Percentiles rank a stretch among this genome's conserved stretches.
Evolutionary conservation across 2,329 filamentous ascomycete genomes (phyloP).

Genomic region (Sclerotinia borealis): DNA sequence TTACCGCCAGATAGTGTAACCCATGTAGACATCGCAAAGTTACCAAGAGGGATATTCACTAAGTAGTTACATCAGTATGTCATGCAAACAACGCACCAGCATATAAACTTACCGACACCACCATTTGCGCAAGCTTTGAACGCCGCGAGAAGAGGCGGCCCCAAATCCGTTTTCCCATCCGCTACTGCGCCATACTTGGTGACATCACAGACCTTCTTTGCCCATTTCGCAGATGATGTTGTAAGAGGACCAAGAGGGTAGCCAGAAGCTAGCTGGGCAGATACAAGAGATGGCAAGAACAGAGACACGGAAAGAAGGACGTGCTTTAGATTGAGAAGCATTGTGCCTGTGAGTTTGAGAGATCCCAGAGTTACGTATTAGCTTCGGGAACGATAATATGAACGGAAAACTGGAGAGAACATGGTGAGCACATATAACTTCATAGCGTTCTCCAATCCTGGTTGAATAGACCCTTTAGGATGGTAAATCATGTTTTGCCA

Average conservation of each 20-base stretch:
- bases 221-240: conserved; percentile 17
- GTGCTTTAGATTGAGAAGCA: background rate
- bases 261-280: conserved; percentile 8
- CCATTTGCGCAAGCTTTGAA: conserved; percentile 39
- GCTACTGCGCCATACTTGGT: conserved; percentile 41
- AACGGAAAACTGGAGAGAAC: background rate
- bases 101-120: conserved; percentile 28
- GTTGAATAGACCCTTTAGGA: background rate
- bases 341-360: background rate
- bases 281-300: conserved; percentile 5
- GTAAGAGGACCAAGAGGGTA: conserved; percentile 22
- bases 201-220: conserved; percentile 36
- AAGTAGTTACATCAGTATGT: background rate
- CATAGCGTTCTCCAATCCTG: background rate
- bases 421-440: background rate
- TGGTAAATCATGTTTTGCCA: background rate
- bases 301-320: background rate
- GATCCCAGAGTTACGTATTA: background rate
- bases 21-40: conserved; percentile 42
- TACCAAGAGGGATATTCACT: conserved; percentile 9
- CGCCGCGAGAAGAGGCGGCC: conserved; percentile 37
- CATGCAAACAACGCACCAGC: background rate
- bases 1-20: conserved; percentile 42
- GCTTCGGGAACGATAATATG: background rate
- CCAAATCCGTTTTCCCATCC: conserved; percentile 40